A percentile compares a stretch with the other conserved stretches of the same genome.
Conservation (phyloP, 495 filamentous ascomycete species). For the Parachaetomium inaequale region DNA sequence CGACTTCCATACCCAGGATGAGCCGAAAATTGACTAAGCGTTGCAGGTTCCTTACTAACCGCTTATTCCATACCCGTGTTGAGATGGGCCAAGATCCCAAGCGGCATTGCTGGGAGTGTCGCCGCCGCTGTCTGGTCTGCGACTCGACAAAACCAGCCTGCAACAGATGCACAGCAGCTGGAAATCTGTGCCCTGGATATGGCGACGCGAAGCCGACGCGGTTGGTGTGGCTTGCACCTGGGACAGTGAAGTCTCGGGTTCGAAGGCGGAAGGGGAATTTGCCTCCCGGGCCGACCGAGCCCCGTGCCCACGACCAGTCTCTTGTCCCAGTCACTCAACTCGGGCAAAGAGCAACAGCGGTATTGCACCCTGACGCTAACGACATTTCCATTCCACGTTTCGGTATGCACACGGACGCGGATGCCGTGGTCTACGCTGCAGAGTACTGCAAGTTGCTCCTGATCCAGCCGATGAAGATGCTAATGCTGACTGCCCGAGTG, state of each 20-base stretch:
- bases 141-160: background rate
- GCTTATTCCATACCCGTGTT: no score
- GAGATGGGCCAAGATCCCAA: background rate
- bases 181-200: background rate
- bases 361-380: background rate
- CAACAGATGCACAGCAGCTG: background rate
- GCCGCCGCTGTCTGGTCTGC: conserved; percentile 2
- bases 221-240: background rate
- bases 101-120: conserved; percentile 12
- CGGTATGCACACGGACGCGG: background rate
- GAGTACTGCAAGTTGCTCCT: conserved; percentile 2
- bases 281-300: background rate
- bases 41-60: no score
- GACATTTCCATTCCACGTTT: background rate
- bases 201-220: background rate
- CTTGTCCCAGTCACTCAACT: no score
- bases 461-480: background rate
- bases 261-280: background rate
- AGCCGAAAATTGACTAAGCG: no score
- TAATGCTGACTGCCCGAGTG: background rate
- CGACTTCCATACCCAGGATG: no score
- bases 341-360: background rate
- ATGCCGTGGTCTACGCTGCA: conserved; percentile 2
- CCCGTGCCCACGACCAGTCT: background rate
- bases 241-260: background rate